Evolutionary conservation across 2,329 filamentous ascomycete genomes (phyloP).

Genomic region (Aspergillus tamarii): DNA sequence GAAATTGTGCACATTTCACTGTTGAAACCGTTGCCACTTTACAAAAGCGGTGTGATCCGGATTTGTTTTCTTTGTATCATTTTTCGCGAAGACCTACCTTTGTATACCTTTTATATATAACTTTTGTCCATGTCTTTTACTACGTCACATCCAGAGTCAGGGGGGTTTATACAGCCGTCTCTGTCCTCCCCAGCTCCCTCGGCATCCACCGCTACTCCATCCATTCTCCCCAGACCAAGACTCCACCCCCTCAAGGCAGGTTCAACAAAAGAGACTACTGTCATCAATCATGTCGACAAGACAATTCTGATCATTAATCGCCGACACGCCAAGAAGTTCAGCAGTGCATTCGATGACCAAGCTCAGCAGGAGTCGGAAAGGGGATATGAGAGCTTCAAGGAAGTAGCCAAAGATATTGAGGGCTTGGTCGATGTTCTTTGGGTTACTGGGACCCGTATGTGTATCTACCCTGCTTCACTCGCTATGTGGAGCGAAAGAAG

Average conservation of each 20-base stretch:
- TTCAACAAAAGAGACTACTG: conserved; percentile 60
- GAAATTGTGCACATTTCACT: not conserved
- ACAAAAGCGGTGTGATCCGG: not conserved
- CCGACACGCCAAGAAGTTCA: conserved; percentile 57
- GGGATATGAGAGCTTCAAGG: conserved; percentile 65
- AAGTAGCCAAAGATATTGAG: conserved; percentile 75
- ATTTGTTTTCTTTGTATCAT: not conserved
- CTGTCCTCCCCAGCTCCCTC: conserved; percentile 54
- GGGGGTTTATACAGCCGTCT: conserved; percentile 46
- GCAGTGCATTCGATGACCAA: conserved; percentile 32
- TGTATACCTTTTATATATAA: not conserved
- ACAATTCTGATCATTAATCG: conserved; percentile 55
- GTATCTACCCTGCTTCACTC: not conserved
- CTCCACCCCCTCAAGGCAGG: conserved; percentile 57
- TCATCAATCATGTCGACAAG: conserved; percentile 61
- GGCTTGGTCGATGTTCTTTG: conserved; percentile 78
- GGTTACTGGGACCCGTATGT: conserved; percentile 83
- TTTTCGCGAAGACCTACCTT: not conserved
- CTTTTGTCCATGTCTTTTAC: conserved; percentile 16
- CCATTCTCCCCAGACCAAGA: conserved; percentile 56
- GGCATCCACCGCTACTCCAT: conserved; percentile 41
- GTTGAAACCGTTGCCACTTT: not conserved
- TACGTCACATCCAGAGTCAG: conserved; percentile 21
- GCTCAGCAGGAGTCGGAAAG: conserved; percentile 38
- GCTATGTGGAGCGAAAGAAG: not conserved